phyloP scores from a whole-genome alignment of 805 yeast genomes.

The Middelhovenomyces tepae region DNA sequence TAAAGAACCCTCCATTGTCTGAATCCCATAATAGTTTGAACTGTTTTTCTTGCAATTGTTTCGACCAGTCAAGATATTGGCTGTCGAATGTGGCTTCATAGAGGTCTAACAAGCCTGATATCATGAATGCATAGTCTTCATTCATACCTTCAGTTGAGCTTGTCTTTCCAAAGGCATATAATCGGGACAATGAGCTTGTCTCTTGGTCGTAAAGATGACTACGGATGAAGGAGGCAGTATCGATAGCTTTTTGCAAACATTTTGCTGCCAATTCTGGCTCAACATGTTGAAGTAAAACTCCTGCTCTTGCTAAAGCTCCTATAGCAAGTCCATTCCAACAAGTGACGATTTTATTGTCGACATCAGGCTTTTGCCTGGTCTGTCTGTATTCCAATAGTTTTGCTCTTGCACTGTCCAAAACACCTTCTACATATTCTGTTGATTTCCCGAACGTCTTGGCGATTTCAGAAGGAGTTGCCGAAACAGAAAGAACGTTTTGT shows the following conservation, averaged over 20 bases:
- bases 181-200: constrained; percentile 16
- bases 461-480: constrained; percentile 20
- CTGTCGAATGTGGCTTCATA: constrained; percentile 25
- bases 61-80: constrained; percentile 25
- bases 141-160: constrained; percentile 20
- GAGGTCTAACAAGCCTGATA: constrained; percentile 29
- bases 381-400: constrained; percentile 20
- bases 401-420: constrained; percentile 20
- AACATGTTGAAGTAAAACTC: constrained; percentile 12
- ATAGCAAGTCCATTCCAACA: constrained; percentile 32
- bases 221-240: constrained; percentile 20
- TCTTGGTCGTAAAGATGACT: constrained; percentile 18
- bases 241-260: constrained; percentile 21
- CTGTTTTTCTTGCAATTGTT: constrained; percentile 26
- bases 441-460: constrained; percentile 27
- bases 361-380: constrained; percentile 21
- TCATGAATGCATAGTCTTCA: constrained; percentile 31
- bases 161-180: constrained; percentile 9
- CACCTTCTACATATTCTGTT: constrained; percentile 13
- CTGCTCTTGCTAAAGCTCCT: constrained; percentile 29
- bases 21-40: constrained; percentile 26
- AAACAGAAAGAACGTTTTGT: constrained; percentile 27
- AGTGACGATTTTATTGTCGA: constrained; percentile 28
- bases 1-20: constrained; percentile 26
- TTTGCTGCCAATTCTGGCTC: constrained; percentile 10